Conservation (phyloP, 2,329 filamentous ascomycete species). For the Pseudogymnoascus sp. region DNA sequence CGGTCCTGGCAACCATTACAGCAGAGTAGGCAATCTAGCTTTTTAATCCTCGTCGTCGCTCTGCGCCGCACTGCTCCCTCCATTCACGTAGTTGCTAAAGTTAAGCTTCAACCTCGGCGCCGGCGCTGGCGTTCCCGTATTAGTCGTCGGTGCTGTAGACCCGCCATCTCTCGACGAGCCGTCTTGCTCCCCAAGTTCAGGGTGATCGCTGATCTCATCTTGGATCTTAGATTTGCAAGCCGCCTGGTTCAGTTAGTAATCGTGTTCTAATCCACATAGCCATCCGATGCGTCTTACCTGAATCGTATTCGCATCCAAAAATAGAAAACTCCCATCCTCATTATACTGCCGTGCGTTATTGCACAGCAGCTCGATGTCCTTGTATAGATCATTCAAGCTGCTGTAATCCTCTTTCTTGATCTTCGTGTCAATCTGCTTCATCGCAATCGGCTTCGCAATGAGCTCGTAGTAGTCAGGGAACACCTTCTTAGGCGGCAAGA, state of each 20-base stretch:
- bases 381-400: constrained; percentile 68
- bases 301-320: constrained; percentile 85
- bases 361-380: constrained; percentile 77
- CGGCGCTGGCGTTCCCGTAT: constrained; percentile 57
- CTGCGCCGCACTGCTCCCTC: constrained; percentile 36
- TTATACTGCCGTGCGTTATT: constrained; percentile 93
- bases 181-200: constrained; percentile 49
- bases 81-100: constrained; percentile 38
- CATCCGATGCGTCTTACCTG: constrained; percentile 53
- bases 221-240: constrained; percentile 48
- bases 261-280: not conserved
- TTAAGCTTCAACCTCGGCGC: constrained; percentile 57
- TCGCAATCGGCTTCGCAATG: constrained; percentile 87
- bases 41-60: constrained; percentile 44
- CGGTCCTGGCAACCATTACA: constrained; percentile 7
- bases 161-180: constrained; percentile 26
- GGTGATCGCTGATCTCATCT: constrained; percentile 44
- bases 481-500: constrained; percentile 77
- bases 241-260: constrained; percentile 39
- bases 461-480: constrained; percentile 95
- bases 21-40: constrained; percentile 5
- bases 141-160: constrained; percentile 44
- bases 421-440: constrained; percentile 89
- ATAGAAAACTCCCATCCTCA: constrained; percentile 87
- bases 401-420: constrained; percentile 95